Evolutionary conservation across 768 basidiomycete species (phyloP).

Genomic region (Strobilomyces confusus): DNA sequence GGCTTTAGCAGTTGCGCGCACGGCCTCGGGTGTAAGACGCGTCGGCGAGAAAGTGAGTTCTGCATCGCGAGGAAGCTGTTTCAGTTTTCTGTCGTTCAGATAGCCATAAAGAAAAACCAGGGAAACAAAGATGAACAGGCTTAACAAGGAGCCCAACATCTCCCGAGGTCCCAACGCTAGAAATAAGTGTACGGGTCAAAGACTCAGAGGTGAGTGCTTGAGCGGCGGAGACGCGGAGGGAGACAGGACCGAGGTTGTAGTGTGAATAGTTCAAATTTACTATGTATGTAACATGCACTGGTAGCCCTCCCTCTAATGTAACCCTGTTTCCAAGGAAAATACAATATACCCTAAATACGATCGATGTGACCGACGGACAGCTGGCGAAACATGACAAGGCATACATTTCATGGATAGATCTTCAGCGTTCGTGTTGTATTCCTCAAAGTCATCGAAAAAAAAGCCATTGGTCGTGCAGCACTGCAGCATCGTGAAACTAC

Average conservation of each 20-base stretch:
- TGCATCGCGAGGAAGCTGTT: constrained; percentile 45
- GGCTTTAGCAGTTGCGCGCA: constrained; percentile 36
- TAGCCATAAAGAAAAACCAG: constrained; percentile 36
- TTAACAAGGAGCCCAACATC: constrained; percentile 18
- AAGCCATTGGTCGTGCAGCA: not conserved
- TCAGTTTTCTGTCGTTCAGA: constrained; percentile 53
- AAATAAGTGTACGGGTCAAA: not conserved
- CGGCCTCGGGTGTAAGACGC: constrained; percentile 44
- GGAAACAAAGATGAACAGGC: constrained; percentile 2
- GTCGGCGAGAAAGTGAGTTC: constrained; percentile 44
- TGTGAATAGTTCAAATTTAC: too few relatives aligned
- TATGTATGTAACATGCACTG: too few relatives aligned
- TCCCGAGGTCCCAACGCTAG: not conserved
- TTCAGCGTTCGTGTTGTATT: not conserved
- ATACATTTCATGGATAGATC: not conserved
- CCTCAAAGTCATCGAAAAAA: not conserved
- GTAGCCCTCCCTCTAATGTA: too few relatives aligned
- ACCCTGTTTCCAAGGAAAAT: too few relatives aligned
- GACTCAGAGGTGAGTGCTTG: too few relatives aligned
- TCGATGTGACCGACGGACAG: not conserved
- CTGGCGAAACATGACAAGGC: too few relatives aligned
- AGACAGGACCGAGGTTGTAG: too few relatives aligned
- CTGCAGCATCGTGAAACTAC: not conserved
- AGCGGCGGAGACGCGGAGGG: too few relatives aligned
- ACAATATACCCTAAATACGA: not conserved